A percentile compares a stretch with the other conserved stretches of the same genome.
phyloP scores from a whole-genome alignment of 805 yeast species.

The Gaillardinia entomophila region DNA sequence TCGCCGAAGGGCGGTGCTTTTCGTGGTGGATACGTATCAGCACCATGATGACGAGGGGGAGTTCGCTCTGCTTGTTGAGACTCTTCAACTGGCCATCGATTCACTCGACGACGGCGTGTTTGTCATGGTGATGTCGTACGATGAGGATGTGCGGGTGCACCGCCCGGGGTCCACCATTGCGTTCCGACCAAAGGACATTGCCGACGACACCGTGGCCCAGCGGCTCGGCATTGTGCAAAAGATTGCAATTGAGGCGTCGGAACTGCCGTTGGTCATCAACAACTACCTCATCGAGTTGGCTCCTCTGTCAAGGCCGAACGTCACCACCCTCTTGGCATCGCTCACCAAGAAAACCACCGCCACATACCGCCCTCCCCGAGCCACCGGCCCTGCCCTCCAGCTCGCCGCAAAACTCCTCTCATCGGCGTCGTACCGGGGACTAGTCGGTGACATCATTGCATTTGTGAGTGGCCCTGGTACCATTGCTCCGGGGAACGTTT shows the following conservation, averaged over 20 bases:
- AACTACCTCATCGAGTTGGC: conserved; percentile 6
- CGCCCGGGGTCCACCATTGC: conserved; percentile 1
- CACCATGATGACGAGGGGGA: conserved; percentile 16
- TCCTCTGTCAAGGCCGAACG: conserved; percentile 1
- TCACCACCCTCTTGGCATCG: conserved; percentile 6
- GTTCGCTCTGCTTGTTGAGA: conserved; percentile 8
- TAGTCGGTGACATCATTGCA: conserved; percentile 20
- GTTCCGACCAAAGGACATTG: background rate
- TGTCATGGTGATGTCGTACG: conserved; percentile 19
- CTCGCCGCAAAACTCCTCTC: conserved; percentile 17
- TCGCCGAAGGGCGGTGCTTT: conserved; percentile 11
- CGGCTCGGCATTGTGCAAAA: background rate
- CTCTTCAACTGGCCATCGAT: conserved; percentile 9
- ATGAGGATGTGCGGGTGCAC: conserved; percentile 21
- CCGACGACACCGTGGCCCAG: background rate
- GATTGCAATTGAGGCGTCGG: conserved; percentile 4
- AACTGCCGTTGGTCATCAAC: conserved; percentile 5
- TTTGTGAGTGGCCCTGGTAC: conserved; percentile 38
- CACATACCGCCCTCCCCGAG: conserved; percentile 25
- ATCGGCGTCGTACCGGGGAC: conserved; percentile 11
- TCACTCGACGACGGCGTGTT: conserved; percentile 10
- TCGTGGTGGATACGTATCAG: conserved; percentile 26
- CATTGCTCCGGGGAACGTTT: conserved; percentile 28
- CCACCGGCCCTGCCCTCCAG: conserved; percentile 30
- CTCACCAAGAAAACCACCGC: conserved; percentile 19